These are phyloP conservation scores for Exophiala phaeomuriformis DNA, from an alignment of 2,329 filamentous ascomycete species.

Conservation along the genomic window DNA sequence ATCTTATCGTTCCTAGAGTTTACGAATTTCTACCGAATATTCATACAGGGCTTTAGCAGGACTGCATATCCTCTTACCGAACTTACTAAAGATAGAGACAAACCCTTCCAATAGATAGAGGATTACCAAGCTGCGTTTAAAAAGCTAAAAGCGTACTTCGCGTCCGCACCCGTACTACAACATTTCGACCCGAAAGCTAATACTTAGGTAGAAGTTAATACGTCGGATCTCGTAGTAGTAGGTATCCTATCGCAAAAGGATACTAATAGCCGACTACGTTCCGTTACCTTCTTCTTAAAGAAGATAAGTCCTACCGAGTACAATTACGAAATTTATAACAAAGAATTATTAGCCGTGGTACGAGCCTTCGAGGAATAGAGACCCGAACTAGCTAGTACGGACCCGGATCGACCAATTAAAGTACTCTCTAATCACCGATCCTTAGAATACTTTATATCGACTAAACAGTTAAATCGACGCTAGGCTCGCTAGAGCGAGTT, in stretches of 20 bases:
- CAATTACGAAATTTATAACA: slow-evolving; percentile 16
- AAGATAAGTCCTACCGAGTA: slow-evolving; percentile 16
- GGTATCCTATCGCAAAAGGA: slow-evolving; percentile 4
- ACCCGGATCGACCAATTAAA: slow-evolving; percentile 8
- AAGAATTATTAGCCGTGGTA: slow-evolving; percentile 20
- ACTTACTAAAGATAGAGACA: too few relatives aligned
- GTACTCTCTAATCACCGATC: slow-evolving; percentile 18
- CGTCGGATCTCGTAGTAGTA: slow-evolving; percentile 4
- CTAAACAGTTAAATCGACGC: slow-evolving; percentile 12
- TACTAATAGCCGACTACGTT: background rate
- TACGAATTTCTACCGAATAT: too few relatives aligned
- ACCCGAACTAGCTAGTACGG: slow-evolving; percentile 11
- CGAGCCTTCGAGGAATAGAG: slow-evolving; percentile 15
- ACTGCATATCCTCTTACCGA: too few relatives aligned
- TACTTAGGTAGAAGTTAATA: slow-evolving; percentile 17
- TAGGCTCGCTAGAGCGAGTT: slow-evolving; percentile 10
- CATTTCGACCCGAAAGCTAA: too few relatives aligned
- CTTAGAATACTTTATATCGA: slow-evolving; percentile 14
- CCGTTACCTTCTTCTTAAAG: slow-evolving; percentile 16
- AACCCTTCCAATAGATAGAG: too few relatives aligned
- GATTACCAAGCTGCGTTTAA: too few relatives aligned
- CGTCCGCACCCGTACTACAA: too few relatives aligned
- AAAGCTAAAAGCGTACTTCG: too few relatives aligned
- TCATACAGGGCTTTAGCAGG: too few relatives aligned
- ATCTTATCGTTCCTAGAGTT: too few relatives aligned